phyloP scores from a whole-genome alignment of 169 alveolate genomes.

The Plasmodium cynomolgi region DNA sequence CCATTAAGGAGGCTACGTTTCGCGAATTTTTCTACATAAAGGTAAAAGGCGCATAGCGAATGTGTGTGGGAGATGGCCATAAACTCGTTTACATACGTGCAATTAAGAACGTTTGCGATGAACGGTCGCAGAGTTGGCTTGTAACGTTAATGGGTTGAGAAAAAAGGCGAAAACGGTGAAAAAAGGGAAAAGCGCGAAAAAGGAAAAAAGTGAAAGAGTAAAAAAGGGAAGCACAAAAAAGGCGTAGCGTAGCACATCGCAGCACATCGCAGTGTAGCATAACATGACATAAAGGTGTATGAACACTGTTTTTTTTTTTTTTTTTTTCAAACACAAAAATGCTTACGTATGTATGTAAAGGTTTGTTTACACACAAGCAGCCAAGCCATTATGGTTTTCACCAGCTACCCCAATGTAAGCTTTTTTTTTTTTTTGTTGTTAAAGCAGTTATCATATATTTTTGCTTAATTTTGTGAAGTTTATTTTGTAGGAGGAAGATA shows the following conservation, averaged over 20 bases:
- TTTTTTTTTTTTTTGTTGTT: background rate
- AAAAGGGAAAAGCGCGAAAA: background rate
- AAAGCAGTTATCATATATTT: background rate
- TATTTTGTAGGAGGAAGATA: background rate
- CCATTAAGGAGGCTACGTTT: background rate
- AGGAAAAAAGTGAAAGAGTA: background rate
- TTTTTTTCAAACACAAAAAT: constrained; percentile 6
- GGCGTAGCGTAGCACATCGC: background rate
- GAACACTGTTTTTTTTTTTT: constrained; percentile 12
- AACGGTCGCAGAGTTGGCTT: background rate
- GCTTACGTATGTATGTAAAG: background rate
- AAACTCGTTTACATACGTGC: background rate
- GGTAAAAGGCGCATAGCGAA: background rate
- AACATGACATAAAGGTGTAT: constrained; percentile 7
- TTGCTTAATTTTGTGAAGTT: background rate
- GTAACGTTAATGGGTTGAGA: background rate
- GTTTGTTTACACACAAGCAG: background rate
- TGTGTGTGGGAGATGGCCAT: background rate
- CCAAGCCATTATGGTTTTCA: background rate
- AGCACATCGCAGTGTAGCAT: background rate
- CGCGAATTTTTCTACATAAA: background rate
- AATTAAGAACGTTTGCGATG: background rate
- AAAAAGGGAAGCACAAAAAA: background rate
- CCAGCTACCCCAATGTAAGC: background rate
- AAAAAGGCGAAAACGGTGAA: background rate